Evolutionary conservation across 2,329 filamentous ascomycete species (phyloP), one percentile per base, ranked within the genome.

Genomic region (Ophiostoma sp.): DNA sequence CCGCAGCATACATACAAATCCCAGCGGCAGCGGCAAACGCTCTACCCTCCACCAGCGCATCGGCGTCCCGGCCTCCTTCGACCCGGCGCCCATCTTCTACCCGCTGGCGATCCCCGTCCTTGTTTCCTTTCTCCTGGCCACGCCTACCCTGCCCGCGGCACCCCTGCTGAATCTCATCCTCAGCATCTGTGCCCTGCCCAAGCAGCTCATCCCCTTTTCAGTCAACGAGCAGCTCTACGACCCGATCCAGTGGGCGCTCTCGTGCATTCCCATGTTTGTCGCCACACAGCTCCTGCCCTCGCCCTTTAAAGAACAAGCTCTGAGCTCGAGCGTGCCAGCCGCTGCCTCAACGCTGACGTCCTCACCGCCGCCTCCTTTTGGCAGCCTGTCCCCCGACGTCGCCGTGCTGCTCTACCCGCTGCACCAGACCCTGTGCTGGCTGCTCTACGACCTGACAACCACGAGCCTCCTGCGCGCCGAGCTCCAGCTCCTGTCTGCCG

Each of bases 61-160:
- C 47, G 75, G 76, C 42, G 81, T 97, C 49, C 92, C 93, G 0
- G 80, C 87, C 4, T 83, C 85, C n/a, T 96, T 97, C 77, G 94
- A 98, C 75, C 93, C 93, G 2, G 94, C 94, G 6, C 92, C 93
- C 11, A 82, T 97, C n/a, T 78, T 97, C 69, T 98, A 97, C 76
- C 94, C 94, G 18, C 84, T 89, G 5, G 78, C 88, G 2, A 82
- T 97, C 42, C 92, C 93, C 0, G 79, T 93, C 16, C 82, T 93
- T 63, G 89, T 95, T 41, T 88, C 93, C 1, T 80, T 95, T 4
- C 88, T 93, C 9, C 82, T 97, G 58, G 86, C 88, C 7, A 81
- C 83, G 66, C 83, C 85, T 65, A 86, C 85, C 63, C 79, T 96
- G 7, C 88, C 90, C 1, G 63, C 65, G 0, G 71, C 71, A 1